These are phyloP conservation scores for Mortierella sp. DNA, from an alignment of 371 early-diverging fungal species.

Conservation along the genomic window DNA sequence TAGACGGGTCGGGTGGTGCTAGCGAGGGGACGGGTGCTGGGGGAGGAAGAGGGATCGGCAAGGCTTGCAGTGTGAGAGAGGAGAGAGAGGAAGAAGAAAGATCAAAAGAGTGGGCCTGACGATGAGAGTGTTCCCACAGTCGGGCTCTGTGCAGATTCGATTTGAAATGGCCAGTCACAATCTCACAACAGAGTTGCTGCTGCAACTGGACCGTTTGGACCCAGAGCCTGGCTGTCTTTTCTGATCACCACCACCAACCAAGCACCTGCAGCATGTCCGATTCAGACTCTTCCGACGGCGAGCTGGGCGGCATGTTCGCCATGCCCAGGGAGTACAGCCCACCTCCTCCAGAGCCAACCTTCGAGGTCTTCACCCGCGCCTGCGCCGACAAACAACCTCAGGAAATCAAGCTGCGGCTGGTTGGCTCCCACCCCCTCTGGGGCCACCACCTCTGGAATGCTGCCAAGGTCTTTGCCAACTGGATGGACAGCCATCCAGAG, in stretches of 20 bases:
- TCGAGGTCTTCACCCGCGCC: constrained; percentile 61
- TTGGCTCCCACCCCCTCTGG: constrained; percentile 89
- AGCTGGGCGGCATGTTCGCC: constrained; percentile 50
- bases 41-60: background rate
- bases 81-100: constrained; percentile 5
- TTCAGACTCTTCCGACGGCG: constrained; percentile 46
- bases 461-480: constrained; percentile 80
- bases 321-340: constrained; percentile 56
- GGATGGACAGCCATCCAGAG: constrained; percentile 75
- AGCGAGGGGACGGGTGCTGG: background rate
- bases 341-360: constrained; percentile 62
- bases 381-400: constrained; percentile 30
- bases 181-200: too few species aligned
- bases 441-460: constrained; percentile 95
- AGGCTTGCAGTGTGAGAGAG: background rate
- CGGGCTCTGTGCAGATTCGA: background rate
- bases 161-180: background rate
- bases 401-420: constrained; percentile 68
- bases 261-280: constrained; percentile 21
- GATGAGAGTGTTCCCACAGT: too few species aligned
- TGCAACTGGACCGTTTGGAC: too few species aligned
- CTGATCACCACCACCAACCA: background rate
- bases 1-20: constrained; percentile 11
- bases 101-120: too few species aligned
- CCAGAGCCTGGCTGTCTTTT: too few species aligned